Conservation (phyloP, 495 filamentous ascomycete genomes). For the Aspergillus panamensis region DNA sequence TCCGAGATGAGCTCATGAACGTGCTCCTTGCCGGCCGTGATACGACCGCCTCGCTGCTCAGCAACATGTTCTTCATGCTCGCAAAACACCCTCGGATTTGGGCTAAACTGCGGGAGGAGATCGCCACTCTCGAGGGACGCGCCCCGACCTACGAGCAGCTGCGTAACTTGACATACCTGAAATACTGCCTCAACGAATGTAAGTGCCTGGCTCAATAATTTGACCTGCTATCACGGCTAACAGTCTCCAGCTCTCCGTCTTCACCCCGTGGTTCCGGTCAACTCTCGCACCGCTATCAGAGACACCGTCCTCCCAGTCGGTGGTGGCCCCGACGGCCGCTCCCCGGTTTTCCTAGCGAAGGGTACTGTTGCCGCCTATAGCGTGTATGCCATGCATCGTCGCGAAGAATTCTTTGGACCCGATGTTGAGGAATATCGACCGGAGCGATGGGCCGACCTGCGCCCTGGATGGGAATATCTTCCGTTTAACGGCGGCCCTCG, state of each 20-base stretch:
- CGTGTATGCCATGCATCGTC: conserved; percentile 70
- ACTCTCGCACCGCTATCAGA: conserved; percentile 60
- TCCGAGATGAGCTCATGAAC: conserved; percentile 17
- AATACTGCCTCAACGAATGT: conserved; percentile 52
- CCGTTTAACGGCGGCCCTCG: conserved; percentile 74
- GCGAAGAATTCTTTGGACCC: conserved; percentile 39
- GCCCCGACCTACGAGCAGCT: conserved; percentile 56
- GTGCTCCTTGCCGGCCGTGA: conserved; percentile 58
- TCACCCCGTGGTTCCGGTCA: conserved; percentile 70
- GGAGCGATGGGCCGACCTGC: conserved; percentile 58
- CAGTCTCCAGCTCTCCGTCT: conserved; percentile 47
- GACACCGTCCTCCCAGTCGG: conserved; percentile 73
- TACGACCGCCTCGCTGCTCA: conserved; percentile 59
- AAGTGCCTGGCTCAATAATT: background rate
- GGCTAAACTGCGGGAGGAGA: conserved; percentile 50
- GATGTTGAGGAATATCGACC: conserved; percentile 56
- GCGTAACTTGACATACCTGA: conserved; percentile 72
- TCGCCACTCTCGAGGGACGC: conserved; percentile 22
- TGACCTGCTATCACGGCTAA: background rate
- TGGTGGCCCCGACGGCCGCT: conserved; percentile 63
- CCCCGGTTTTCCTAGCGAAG: conserved; percentile 61
- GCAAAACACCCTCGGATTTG: conserved; percentile 46
- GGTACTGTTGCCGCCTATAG: conserved; percentile 49
- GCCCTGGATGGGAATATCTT: conserved; percentile 59
- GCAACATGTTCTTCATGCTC: conserved; percentile 54